These are phyloP conservation scores for Diplotaxis tenuifolia DNA, from an alignment of 345 rosid species.

Conservation along the genomic window DNA sequence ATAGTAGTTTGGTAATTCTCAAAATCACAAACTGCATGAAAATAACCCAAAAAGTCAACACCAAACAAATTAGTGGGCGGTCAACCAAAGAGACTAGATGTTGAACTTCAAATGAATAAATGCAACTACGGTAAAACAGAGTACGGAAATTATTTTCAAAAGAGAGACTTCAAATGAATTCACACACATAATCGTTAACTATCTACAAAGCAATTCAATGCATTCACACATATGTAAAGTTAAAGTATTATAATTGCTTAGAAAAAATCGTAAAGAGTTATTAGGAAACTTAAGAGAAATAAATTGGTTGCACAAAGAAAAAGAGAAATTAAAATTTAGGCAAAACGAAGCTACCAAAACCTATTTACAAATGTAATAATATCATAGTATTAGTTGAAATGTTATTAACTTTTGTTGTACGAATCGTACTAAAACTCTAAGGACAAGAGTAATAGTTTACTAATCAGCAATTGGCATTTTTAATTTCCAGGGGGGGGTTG, in stretches of 20 bases:
- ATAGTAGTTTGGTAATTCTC: not conserved
- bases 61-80: constrained; percentile 9
- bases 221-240: not conserved
- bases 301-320: no score
- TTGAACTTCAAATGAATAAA: constrained; percentile 16
- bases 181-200: not conserved
- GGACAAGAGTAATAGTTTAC: constrained; percentile 1
- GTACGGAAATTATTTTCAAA: not conserved
- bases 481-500: constrained; percentile 21
- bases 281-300: not conserved
- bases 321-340: no score
- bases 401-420: constrained; percentile 21
- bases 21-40: constrained; percentile 10
- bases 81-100: constrained; percentile 33
- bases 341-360: not conserved
- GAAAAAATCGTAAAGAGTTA: no score
- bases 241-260: not conserved
- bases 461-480: constrained; percentile 10
- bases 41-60: constrained; percentile 10
- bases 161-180: not conserved
- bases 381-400: constrained; percentile 8
- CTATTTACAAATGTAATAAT: not conserved
- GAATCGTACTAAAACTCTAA: constrained; percentile 21
- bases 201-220: not conserved
- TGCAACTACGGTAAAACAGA: constrained; percentile 7